These are phyloP conservation scores for Candida tammaniensis DNA, from an alignment of 805 yeast genomes.

Conservation along the genomic window DNA sequence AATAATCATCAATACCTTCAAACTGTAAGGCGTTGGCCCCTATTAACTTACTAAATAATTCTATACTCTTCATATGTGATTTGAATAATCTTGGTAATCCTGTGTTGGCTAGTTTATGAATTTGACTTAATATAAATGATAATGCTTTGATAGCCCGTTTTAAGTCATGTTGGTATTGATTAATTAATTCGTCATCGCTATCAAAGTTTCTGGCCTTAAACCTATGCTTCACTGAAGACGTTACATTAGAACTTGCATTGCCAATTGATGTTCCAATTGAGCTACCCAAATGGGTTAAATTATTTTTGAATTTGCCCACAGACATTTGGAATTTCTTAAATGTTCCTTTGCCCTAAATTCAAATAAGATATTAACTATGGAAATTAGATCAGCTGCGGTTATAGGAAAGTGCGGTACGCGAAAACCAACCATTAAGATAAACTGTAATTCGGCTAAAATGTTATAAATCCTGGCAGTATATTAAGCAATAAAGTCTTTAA, in stretches of 20 bases:
- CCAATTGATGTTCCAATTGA: constrained; percentile 11
- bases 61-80: constrained; percentile 26
- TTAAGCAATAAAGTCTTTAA: too few species aligned
- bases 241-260: constrained; percentile 2
- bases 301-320: constrained; percentile 12
- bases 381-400: too few species aligned
- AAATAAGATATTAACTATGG: too few species aligned
- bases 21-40: constrained; percentile 32
- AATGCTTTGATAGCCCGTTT: constrained; percentile 42
- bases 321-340: constrained; percentile 10
- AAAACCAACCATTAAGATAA: too few species aligned
- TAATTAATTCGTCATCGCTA: constrained; percentile 37
- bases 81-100: constrained; percentile 34
- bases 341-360: too few species aligned
- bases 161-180: constrained; percentile 45
- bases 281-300: constrained; percentile 13
- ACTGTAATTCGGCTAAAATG: too few species aligned
- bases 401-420: too few species aligned
- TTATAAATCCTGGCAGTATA: too few species aligned
- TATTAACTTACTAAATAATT: constrained; percentile 31
- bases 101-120: constrained; percentile 19
- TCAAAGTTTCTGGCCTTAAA: constrained; percentile 12
- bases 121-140: constrained; percentile 31
- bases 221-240: constrained; percentile 12
- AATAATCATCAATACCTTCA: constrained; percentile 29